Percentiles rank a stretch among this genome's conserved stretches.
Evolutionary conservation across 257 asterid species (phyloP).

Genomic region (Euphrasia confusa): DNA sequence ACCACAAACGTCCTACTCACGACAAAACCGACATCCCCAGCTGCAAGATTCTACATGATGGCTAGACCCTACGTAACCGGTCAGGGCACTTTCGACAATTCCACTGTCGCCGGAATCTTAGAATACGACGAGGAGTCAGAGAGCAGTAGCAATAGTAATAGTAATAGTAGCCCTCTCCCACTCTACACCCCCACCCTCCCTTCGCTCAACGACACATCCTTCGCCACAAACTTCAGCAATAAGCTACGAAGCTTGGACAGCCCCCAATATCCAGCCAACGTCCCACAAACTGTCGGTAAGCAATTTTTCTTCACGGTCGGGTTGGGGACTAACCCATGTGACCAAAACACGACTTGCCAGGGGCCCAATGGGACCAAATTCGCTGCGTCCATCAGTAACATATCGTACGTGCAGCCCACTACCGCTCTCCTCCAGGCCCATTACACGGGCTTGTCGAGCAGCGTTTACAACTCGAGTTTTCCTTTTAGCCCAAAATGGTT

Average conservation of each 20-base stretch:
- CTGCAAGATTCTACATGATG: slow-evolving; percentile 30
- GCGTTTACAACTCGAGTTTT: slow-evolving; percentile 28
- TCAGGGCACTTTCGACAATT: slow-evolving; percentile 40
- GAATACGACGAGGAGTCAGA: slow-evolving; percentile 28
- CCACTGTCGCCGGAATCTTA: slow-evolving; percentile 32
- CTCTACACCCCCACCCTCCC: slow-evolving; percentile 33
- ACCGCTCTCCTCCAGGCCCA: slow-evolving; percentile 38
- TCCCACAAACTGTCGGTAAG: slow-evolving; percentile 26
- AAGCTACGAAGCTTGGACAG: slow-evolving; percentile 30
- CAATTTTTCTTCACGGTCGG: slow-evolving; percentile 34
- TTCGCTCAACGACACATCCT: slow-evolving; percentile 32
- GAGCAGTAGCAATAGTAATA: slow-evolving; percentile 4
- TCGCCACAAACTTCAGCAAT: slow-evolving; percentile 22
- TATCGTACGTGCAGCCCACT: slow-evolving; percentile 29
- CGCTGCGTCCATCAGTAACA: slow-evolving; percentile 34
- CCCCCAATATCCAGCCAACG: slow-evolving; percentile 28
- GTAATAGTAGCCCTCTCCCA: slow-evolving; percentile 32
- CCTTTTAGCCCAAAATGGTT: slow-evolving; percentile 35
- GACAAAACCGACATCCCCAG: slow-evolving; percentile 27
- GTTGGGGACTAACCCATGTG: slow-evolving; percentile 35
- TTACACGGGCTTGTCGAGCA: slow-evolving; percentile 23
- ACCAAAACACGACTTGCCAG: slow-evolving; percentile 29
- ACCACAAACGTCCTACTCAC: slow-evolving; percentile 39
- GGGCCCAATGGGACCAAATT: slow-evolving; percentile 36
- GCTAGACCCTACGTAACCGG: slow-evolving; percentile 40